phyloP scores from a whole-genome alignment of 2,329 filamentous ascomycete species.

The Fusarium marasasianum region DNA sequence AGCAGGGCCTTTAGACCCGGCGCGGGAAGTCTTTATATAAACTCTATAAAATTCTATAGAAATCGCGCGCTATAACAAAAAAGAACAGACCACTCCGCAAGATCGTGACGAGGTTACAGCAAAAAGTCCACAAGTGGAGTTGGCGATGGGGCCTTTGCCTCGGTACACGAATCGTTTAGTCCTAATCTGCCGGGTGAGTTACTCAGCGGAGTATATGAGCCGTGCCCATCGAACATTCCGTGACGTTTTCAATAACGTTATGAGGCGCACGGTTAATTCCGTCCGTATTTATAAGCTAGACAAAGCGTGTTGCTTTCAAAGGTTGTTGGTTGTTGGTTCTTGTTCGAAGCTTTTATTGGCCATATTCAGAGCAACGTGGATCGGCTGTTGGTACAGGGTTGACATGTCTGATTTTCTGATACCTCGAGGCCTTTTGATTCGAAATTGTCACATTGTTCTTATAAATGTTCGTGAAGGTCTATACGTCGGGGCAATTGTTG shows the following conservation, averaged over 20 bases:
- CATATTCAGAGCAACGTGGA: background rate
- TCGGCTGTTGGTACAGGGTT: background rate
- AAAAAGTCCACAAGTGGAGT: background rate
- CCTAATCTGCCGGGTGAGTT: background rate
- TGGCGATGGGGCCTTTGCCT: background rate
- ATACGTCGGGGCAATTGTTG: background rate
- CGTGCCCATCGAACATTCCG: background rate
- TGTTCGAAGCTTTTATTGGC: background rate
- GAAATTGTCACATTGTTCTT: background rate
- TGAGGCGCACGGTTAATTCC: background rate
- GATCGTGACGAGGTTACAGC: background rate
- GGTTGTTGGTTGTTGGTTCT: background rate
- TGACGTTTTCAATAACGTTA: background rate
- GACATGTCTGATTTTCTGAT: background rate
- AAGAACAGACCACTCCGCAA: background rate
- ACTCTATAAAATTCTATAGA: background rate
- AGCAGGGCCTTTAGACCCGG: background rate
- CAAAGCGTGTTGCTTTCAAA: background rate
- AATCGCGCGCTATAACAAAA: background rate
- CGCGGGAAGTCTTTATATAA: background rate
- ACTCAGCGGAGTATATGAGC: background rate
- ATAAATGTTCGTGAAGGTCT: background rate
- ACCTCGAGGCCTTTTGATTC: background rate
- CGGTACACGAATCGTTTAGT: constrained; percentile 11
- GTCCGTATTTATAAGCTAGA: constrained; percentile 8